phyloP scores from a whole-genome alignment of 768 basidiomycete genomes.

The Paxillus rubicundulus region DNA sequence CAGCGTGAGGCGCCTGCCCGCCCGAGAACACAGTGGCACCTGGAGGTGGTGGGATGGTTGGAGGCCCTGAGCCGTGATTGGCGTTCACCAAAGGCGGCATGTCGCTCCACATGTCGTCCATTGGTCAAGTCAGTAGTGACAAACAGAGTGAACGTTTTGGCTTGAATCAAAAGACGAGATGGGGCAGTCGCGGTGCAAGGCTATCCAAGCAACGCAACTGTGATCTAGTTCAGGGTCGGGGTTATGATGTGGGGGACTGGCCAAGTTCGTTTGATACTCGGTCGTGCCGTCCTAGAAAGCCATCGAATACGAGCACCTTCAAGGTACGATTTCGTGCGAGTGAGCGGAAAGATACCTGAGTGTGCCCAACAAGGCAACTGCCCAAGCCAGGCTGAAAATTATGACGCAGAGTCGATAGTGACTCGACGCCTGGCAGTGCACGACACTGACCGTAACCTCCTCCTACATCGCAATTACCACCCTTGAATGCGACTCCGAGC shows the following conservation, averaged over 20 bases:
- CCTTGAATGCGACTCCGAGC: no score
- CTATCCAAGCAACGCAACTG: not conserved
- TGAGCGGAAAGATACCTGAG: not conserved
- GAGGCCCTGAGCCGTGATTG: not conserved
- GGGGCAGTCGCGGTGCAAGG: slow-evolving; percentile 8
- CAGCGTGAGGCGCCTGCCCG: slow-evolving; percentile 12
- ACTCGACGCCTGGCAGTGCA: no score
- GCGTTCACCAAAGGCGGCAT: slow-evolving; percentile 30
- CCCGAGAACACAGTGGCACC: slow-evolving; percentile 15
- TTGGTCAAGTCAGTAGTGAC: slow-evolving; percentile 12
- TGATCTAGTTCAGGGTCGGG: not conserved
- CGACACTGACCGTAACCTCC: no score
- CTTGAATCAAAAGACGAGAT: slow-evolving; percentile 16
- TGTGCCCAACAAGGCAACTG: not conserved
- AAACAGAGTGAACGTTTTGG: not conserved
- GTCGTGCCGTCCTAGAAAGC: not conserved
- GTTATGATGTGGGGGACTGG: not conserved
- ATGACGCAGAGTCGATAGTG: no score
- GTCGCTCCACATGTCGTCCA: slow-evolving; percentile 17
- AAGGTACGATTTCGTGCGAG: not conserved
- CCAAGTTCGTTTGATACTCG: not conserved
- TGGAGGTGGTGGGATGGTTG: slow-evolving; percentile 25
- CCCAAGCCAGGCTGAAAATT: no score
- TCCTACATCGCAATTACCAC: no score
- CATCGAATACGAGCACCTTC: not conserved